phyloP scores from a whole-genome alignment of 306 rosid genomes.

The Vigna unguiculata region DNA sequence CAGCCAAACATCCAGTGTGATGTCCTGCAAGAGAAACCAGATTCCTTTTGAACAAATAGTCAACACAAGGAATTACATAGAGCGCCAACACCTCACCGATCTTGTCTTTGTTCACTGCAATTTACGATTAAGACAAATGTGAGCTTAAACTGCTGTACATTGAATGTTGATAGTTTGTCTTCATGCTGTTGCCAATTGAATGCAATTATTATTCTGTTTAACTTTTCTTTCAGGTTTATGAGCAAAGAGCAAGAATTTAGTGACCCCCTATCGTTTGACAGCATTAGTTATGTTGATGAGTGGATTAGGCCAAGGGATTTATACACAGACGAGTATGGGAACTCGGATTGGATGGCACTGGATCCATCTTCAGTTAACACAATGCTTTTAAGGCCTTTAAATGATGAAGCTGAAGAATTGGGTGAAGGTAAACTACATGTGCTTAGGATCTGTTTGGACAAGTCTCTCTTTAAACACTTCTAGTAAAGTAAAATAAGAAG shows the following conservation, averaged over 20 bases:
- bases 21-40: slow-evolving; percentile 60
- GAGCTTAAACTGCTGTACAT: slow-evolving; percentile 38
- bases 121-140: slow-evolving; percentile 56
- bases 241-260: slow-evolving; percentile 58
- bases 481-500: too few relatives aligned
- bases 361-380: slow-evolving; percentile 64
- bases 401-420: slow-evolving; percentile 73
- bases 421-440: slow-evolving; percentile 57
- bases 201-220: slow-evolving; percentile 37
- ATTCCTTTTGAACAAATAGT: slow-evolving; percentile 62
- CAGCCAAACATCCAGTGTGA: slow-evolving; percentile 78
- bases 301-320: slow-evolving; percentile 70
- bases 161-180: slow-evolving; percentile 34
- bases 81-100: slow-evolving; percentile 82
- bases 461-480: too few relatives aligned
- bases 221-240: slow-evolving; percentile 57
- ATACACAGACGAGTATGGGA: slow-evolving; percentile 63
- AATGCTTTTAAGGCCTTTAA: slow-evolving; percentile 59
- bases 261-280: slow-evolving; percentile 73
- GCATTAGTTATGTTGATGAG: slow-evolving; percentile 59
- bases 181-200: slow-evolving; percentile 35
- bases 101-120: slow-evolving; percentile 74
- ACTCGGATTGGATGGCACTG: slow-evolving; percentile 67
- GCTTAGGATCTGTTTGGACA: neutral
- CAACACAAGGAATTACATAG: slow-evolving; percentile 69